These are phyloP conservation scores for Fusarium dlaminii DNA, from an alignment of 2,329 filamentous ascomycete genomes.

Conservation along the genomic window DNA sequence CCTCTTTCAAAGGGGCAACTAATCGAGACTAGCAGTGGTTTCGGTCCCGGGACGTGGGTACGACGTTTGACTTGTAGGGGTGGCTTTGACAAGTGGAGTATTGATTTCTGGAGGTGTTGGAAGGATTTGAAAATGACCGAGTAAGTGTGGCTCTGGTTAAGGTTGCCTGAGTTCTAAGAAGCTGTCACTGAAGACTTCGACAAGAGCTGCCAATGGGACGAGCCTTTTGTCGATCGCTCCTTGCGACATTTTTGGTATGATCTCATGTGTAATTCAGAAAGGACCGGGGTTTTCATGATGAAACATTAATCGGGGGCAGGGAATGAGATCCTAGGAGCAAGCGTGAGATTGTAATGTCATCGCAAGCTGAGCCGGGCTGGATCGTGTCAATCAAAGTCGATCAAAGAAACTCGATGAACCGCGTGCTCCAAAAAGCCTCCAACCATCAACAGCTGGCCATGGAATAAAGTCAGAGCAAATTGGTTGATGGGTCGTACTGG, in stretches of 20 bases:
- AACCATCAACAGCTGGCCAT: constrained; percentile 23
- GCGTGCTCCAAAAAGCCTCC: constrained; percentile 17
- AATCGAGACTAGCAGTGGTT: constrained; percentile 41
- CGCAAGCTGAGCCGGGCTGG: constrained; percentile 33
- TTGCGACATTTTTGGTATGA: constrained; percentile 3
- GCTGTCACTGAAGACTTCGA: not conserved
- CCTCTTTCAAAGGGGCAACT: constrained; percentile 33
- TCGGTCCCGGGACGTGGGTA: constrained; percentile 39
- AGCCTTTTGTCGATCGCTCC: not conserved
- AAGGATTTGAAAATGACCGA: constrained; percentile 34
- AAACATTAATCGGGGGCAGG: constrained; percentile 23
- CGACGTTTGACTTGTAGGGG: constrained; percentile 39
- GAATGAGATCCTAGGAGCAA: constrained; percentile 16
- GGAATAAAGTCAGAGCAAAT: constrained; percentile 25
- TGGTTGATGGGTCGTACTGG: constrained; percentile 24
- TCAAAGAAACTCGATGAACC: constrained; percentile 19
- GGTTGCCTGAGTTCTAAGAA: constrained; percentile 10
- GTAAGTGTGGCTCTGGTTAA: constrained; percentile 4
- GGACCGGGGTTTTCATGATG: constrained; percentile 15
- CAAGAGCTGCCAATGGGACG: not conserved
- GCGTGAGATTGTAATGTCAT: constrained; percentile 26
- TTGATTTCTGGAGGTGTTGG: constrained; percentile 25
- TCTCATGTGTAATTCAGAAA: constrained; percentile 4
- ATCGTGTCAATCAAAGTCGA: constrained; percentile 22
- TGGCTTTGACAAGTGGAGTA: constrained; percentile 34